Evolutionary conservation across 139 green algal species (phyloP).

Genomic region (Pseudopediastrum boryanum): DNA sequence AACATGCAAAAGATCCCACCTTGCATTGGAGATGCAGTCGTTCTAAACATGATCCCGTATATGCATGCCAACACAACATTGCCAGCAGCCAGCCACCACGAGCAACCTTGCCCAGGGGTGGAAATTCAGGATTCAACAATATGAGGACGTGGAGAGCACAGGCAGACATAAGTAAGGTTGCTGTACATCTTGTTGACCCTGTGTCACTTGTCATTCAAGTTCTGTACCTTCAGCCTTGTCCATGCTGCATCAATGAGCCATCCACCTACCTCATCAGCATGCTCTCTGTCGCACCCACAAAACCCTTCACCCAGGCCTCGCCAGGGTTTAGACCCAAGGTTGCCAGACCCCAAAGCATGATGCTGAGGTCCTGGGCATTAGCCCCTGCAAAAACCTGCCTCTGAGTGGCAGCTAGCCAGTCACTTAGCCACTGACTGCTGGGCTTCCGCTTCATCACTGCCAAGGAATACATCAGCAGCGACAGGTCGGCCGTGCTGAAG

Average conservation of each 20-base stretch:
- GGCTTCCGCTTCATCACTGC: slow-evolving; percentile 22
- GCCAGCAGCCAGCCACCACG: too few relatives aligned
- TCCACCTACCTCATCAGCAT: neutral
- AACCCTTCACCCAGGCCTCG: neutral
- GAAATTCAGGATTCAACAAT: neutral
- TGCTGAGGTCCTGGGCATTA: slow-evolving; percentile 24
- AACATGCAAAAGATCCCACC: too few relatives aligned
- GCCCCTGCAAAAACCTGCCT: slow-evolving; percentile 10
- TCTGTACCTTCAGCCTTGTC: too few relatives aligned
- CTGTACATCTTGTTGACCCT: neutral
- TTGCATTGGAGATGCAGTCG: too few relatives aligned
- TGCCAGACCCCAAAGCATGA: slow-evolving; percentile 3
- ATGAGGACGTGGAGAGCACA: neutral
- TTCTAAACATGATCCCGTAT: too few relatives aligned
- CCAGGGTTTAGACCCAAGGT: neutral
- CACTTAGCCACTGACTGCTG: neutral
- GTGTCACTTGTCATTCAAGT: neutral
- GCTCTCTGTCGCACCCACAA: neutral
- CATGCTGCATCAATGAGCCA: too few relatives aligned
- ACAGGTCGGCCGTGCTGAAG: slow-evolving; percentile 20
- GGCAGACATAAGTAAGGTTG: neutral
- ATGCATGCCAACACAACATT: too few relatives aligned
- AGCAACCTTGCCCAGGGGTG: neutral
- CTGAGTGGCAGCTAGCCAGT: slow-evolving; percentile 16
- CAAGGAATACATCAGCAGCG: slow-evolving; percentile 20